Evolutionary conservation across 768 basidiomycete species (phyloP), one percentile per base, ranked within the genome.

Genomic region (Omphalotus guepiniiformis): DNA sequence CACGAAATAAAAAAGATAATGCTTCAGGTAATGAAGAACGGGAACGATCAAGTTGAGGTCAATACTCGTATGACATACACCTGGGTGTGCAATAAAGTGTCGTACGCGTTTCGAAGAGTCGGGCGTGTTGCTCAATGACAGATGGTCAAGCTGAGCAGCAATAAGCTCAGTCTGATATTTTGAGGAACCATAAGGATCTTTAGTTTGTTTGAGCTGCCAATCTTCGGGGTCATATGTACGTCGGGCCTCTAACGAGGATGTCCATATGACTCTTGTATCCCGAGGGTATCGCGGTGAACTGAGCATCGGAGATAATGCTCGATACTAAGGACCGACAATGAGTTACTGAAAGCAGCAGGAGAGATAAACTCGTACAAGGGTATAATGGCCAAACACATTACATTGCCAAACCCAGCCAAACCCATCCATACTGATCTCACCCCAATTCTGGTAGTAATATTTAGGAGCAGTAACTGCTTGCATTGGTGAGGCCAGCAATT

Each of bases 391-490:
- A 47, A 93, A 91, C 22, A 91, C 66, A 55, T 93, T 93, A 50
- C 80, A 85, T 58, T 92, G 88, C 88, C 89, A 93, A 6, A 83
- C 77, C 75, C 76, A 84, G 2, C 91, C 91, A 0, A 91, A 64
- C 4, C 83, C 81, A 53, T 93, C 88, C 3, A 66, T 64, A 52
- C 79, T 87, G 41, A 74, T 54, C 52, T 82, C 75, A 6, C 85
- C 88, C 9, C 49, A 58, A 23, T 70, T 62, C 60, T 93, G 88
- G 3, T 70, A 48, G 57, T 83, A 76, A 62, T 63, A 90, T 12
- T 44, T 53, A 1, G 87, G 88, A 3, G 65, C 48, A 4, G 82
- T 80, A 36, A 86, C 60, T 3, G 75, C 69, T 12, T 53, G 55
- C 39, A 83, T 56, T 15, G 75, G 75, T 30, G 71, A 57, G 0